Evolutionary conservation across 2,329 filamentous ascomycete genomes (phyloP).

Genomic region (Paraphoma chrysanthemicola): DNA sequence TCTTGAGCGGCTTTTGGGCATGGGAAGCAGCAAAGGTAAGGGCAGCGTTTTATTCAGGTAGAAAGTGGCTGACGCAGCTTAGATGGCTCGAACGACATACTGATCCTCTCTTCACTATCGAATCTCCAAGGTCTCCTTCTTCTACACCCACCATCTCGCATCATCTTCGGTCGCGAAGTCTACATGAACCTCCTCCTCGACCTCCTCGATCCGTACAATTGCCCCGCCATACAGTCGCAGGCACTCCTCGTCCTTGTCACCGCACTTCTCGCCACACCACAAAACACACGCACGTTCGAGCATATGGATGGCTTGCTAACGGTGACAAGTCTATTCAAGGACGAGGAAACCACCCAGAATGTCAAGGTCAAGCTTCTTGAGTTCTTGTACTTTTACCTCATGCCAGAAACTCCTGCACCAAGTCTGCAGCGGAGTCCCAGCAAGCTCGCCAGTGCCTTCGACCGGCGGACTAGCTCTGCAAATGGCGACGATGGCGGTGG

Average conservation of each 20-base stretch:
- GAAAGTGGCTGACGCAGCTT: conserved; percentile 11
- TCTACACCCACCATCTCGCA: conserved; percentile 87
- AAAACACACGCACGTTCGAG: conserved; percentile 92
- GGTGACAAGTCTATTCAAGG: conserved; percentile 91
- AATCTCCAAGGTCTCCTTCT: conserved; percentile 87
- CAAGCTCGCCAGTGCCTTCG: conserved; percentile 42
- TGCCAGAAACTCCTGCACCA: conserved; percentile 77
- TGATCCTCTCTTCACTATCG: conserved; percentile 88
- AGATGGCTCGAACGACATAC: conserved; percentile 83
- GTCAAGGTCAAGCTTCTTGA: conserved; percentile 97
- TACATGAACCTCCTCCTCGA: conserved; percentile 98
- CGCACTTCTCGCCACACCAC: conserved; percentile 82
- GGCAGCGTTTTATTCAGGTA: conserved; percentile 4
- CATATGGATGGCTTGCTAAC: conserved; percentile 88
- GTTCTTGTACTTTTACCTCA: conserved; percentile 98
- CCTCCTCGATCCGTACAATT: conserved; percentile 88
- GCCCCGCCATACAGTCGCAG: conserved; percentile 87
- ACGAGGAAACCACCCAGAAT: conserved; percentile 80
- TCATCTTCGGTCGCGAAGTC: conserved; percentile 84
- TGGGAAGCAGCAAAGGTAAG: conserved; percentile 63
- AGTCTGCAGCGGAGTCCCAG: conserved; percentile 41
- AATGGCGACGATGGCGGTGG: conserved; percentile 37
- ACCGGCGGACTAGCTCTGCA: conserved; percentile 38
- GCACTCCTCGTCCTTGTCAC: conserved; percentile 90
- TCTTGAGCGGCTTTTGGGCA: conserved; percentile 84